A percentile compares a stretch with the other conserved stretches of the same genome.
Evolutionary conservation across 768 basidiomycete genomes (phyloP).

Genomic region (Termitomyces sp.): DNA sequence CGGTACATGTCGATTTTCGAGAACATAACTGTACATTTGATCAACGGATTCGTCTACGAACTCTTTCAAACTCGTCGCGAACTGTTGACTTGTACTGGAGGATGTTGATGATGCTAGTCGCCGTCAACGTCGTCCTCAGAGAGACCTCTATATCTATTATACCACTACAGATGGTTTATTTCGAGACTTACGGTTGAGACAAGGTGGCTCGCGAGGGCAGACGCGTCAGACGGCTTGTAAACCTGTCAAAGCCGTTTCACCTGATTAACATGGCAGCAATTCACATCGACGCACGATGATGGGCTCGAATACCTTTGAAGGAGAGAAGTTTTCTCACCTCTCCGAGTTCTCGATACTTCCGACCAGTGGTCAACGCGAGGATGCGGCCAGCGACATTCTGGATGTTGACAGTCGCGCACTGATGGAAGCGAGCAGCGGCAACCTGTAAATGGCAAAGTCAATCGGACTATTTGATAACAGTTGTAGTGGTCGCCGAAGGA

Average conservation of each 20-base stretch:
- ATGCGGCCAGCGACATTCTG: not conserved
- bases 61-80: not conserved
- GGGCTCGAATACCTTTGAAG: slow-evolving; percentile 2
- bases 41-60: not conserved
- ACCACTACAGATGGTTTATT: not conserved
- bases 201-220: not conserved
- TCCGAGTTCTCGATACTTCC: slow-evolving; percentile 3
- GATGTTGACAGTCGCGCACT: slow-evolving; percentile 6
- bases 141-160: slow-evolving; percentile 2
- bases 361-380: slow-evolving; percentile 1
- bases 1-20: not conserved
- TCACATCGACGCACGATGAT: not conserved
- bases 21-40: not conserved
- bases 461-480: not conserved
- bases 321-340: not conserved
- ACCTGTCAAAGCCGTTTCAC: not conserved
- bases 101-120: slow-evolving; percentile 9
- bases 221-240: not conserved
- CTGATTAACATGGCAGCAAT: not conserved
- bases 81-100: slow-evolving; percentile 7
- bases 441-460: not conserved
- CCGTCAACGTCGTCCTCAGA: slow-evolving; percentile 7
- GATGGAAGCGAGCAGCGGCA: not conserved
- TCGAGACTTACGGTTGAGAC: slow-evolving; percentile 6
- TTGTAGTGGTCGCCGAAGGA: not conserved